Conservation (phyloP, 306 rosid species). For the Trichosanthes cucumerina region DNA sequence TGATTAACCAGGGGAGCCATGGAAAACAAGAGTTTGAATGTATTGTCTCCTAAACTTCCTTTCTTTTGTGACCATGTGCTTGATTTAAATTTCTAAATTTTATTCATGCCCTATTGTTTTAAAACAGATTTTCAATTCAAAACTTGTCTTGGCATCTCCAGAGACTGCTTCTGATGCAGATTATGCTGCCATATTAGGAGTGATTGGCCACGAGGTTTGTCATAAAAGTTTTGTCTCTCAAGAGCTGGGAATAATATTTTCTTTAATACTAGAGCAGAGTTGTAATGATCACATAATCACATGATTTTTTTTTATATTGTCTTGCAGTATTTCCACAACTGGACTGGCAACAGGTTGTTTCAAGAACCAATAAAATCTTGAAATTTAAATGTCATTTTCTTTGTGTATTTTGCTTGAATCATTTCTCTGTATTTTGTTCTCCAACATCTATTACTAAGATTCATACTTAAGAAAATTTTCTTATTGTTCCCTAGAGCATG, state of each 20-base stretch:
- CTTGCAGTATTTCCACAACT: slow-evolving; percentile 97
- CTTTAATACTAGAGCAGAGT: neutral
- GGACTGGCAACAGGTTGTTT: slow-evolving; percentile 97
- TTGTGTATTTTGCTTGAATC: slow-evolving; percentile 12
- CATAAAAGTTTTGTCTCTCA: slow-evolving; percentile 2
- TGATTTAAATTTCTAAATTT: neutral
- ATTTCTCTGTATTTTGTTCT: neutral
- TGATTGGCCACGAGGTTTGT: slow-evolving; percentile 97
- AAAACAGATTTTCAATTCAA: slow-evolving; percentile 75
- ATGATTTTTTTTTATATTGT: slow-evolving; percentile 10
- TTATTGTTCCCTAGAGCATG: neutral
- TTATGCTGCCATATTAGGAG: slow-evolving; percentile 94
- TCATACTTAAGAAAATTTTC: neutral
- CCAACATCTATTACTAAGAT: neutral
- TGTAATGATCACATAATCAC: slow-evolving; percentile 12
- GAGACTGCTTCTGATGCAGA: slow-evolving; percentile 85
- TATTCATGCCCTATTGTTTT: slow-evolving; percentile 8
- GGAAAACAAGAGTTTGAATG: slow-evolving; percentile 99
- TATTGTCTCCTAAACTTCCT: slow-evolving; percentile 23
- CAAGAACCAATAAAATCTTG: neutral
- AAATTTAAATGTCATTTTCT: neutral
- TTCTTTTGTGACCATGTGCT: slow-evolving; percentile 5
- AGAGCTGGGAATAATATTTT: slow-evolving; percentile 2
- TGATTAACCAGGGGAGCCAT: slow-evolving; percentile 82
- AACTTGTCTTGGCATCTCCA: slow-evolving; percentile 94